These are phyloP conservation scores for Fusarium liriodendri DNA, from an alignment of 2,329 filamentous ascomycete species.

Conservation along the genomic window DNA sequence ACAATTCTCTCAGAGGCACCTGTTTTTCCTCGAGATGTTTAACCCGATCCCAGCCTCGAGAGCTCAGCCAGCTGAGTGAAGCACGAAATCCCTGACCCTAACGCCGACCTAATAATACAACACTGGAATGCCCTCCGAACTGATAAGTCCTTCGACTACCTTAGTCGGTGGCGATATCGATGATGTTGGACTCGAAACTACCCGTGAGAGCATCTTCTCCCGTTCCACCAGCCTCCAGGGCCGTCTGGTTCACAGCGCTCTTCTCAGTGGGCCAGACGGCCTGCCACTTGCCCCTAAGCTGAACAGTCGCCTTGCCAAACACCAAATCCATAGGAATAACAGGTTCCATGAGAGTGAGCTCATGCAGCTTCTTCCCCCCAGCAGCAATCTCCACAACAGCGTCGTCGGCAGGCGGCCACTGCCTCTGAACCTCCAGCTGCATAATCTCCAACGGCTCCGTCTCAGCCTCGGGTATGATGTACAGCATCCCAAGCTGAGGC, in stretches of 20 bases:
- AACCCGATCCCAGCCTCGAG: background rate
- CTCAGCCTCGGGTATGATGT: constrained; percentile 51
- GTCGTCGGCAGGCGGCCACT: constrained; percentile 55
- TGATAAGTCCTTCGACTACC: background rate
- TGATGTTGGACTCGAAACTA: constrained; percentile 32
- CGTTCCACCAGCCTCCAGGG: constrained; percentile 30
- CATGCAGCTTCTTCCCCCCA: constrained; percentile 49
- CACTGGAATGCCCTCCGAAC: background rate
- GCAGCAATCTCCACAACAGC: constrained; percentile 53
- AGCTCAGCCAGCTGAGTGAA: background rate
- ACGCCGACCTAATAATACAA: background rate
- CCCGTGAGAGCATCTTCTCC: constrained; percentile 38
- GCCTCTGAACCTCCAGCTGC: constrained; percentile 51
- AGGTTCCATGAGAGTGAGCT: constrained; percentile 52
- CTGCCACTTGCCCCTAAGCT: constrained; percentile 53
- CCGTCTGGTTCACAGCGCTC: constrained; percentile 31
- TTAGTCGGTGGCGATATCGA: constrained; percentile 31
- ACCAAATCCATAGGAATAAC: constrained; percentile 51
- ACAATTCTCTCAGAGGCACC: background rate
- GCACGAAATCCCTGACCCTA: background rate
- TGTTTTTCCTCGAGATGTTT: background rate
- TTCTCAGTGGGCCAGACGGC: constrained; percentile 45
- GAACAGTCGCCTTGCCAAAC: constrained; percentile 46
- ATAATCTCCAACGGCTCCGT: constrained; percentile 50
- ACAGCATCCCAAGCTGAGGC: constrained; percentile 54